A percentile compares a stretch with the other conserved stretches of the same genome.
Evolutionary conservation across 192 early-diverging fungal genomes (phyloP).

Genomic region (Mortierella claussenii): DNA sequence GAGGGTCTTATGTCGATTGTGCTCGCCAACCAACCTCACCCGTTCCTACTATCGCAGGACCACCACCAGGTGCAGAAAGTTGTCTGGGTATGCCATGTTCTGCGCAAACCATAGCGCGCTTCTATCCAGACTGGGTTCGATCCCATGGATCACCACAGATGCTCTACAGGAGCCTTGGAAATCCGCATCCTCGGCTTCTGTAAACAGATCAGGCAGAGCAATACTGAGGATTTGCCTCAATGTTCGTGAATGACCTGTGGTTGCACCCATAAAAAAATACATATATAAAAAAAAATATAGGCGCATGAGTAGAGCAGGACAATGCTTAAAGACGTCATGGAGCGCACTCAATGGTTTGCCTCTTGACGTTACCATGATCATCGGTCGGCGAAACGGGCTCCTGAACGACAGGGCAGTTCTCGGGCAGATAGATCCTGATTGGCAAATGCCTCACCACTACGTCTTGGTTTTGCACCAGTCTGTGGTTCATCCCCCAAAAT

Average conservation of each 20-base stretch:
- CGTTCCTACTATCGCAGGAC: neutral
- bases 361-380: constrained; percentile 41
- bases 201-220: constrained; percentile 56
- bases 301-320: neutral
- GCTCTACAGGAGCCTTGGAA: constrained; percentile 30
- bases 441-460: constrained; percentile 60
- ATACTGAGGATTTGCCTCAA: constrained; percentile 61
- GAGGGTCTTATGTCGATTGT: too few relatives aligned
- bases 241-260: constrained; percentile 36
- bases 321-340: too few relatives aligned
- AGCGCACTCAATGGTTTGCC: neutral
- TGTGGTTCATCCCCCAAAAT: constrained; percentile 72
- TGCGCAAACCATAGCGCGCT: constrained; percentile 76
- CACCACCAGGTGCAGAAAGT: constrained; percentile 84
- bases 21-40: too few relatives aligned
- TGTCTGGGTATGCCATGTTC: constrained; percentile 79
- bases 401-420: constrained; percentile 66
- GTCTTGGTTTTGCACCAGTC: constrained; percentile 57
- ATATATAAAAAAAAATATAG: neutral
- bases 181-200: constrained; percentile 10
- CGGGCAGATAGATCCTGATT: constrained; percentile 65
- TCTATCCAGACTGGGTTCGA: constrained; percentile 67
- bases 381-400: constrained; percentile 61
- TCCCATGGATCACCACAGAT: constrained; percentile 74
- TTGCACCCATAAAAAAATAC: neutral